Evolutionary conservation across 148 eudicot genomes (phyloP).

Genomic region (Vaccinium corymbosum): DNA sequence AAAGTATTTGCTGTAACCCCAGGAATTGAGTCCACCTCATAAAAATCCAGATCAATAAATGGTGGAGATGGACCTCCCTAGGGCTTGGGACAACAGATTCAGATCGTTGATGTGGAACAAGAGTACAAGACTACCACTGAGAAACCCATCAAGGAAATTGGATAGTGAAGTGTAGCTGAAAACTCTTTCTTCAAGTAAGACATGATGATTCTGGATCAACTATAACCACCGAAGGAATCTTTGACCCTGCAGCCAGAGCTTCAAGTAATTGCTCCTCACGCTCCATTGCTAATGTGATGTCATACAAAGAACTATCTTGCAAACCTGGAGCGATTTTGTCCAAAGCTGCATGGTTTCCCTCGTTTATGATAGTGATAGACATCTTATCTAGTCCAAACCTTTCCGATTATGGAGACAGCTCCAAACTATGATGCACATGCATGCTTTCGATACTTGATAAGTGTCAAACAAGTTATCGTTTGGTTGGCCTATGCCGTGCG

Average conservation of each 20-base stretch:
- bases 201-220: slow-evolving; percentile 76
- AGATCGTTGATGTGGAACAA: slow-evolving; percentile 53
- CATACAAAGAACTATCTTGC: slow-evolving; percentile 63
- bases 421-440: slow-evolving; percentile 28
- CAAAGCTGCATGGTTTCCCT: slow-evolving; percentile 47
- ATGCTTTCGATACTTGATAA: slow-evolving; percentile 35
- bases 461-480: slow-evolving; percentile 18
- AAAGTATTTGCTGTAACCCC: slow-evolving; percentile 50
- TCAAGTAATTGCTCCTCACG: slow-evolving; percentile 36
- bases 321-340: slow-evolving; percentile 39
- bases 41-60: slow-evolving; percentile 82
- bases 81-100: slow-evolving; percentile 34
- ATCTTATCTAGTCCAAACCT: slow-evolving; percentile 40
- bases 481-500: slow-evolving; percentile 22
- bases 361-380: slow-evolving; percentile 59
- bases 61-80: slow-evolving; percentile 59
- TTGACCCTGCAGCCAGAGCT: slow-evolving; percentile 50
- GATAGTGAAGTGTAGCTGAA: slow-evolving; percentile 41
- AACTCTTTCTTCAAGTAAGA: slow-evolving; percentile 43
- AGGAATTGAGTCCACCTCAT: slow-evolving; percentile 66
- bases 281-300: slow-evolving; percentile 32
- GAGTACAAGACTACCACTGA: slow-evolving; percentile 51
- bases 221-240: slow-evolving; percentile 65
- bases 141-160: slow-evolving; percentile 50
- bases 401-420: slow-evolving; percentile 38